phyloP scores from a whole-genome alignment of 164 flowering plant genomes.

The Tetracentron sinense region DNA sequence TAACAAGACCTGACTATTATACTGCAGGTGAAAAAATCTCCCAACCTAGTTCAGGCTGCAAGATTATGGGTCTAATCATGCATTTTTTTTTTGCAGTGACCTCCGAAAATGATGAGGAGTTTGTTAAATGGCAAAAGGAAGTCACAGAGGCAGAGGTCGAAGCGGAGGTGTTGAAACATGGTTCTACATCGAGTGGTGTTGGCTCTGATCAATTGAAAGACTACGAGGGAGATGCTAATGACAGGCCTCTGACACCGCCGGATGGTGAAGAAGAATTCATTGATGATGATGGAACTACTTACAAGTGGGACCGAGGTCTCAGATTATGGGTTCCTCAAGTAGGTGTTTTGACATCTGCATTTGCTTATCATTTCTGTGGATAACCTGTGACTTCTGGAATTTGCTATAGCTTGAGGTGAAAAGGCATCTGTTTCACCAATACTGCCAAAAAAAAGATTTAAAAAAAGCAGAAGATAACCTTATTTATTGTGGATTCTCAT shows the following conservation, averaged over 20 bases:
- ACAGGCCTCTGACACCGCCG: conserved; percentile 72
- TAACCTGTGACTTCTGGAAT: no score
- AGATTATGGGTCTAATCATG: conserved; percentile 5
- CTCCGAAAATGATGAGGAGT: conserved; percentile 55
- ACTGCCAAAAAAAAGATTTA: no score
- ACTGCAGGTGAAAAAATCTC: conserved; percentile 27
- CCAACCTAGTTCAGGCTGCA: background rate
- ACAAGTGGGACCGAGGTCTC: conserved; percentile 80
- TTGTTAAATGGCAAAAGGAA: conserved; percentile 76
- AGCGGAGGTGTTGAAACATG: conserved; percentile 36
- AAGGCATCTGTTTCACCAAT: no score
- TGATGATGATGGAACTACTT: conserved; percentile 95
- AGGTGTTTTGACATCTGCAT: conserved; percentile 13
- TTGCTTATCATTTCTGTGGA: background rate
- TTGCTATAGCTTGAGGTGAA: no score
- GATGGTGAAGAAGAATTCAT: conserved; percentile 95
- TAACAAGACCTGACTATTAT: conserved; percentile 19
- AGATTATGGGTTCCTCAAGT: conserved; percentile 99
- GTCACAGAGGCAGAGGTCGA: conserved; percentile 60
- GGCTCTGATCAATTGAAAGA: conserved; percentile 20
- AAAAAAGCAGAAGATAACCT: no score
- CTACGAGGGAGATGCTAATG: conserved; percentile 33
- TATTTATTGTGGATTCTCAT: no score
- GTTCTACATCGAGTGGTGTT: conserved; percentile 14
- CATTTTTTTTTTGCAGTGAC: conserved; percentile 31